phyloP scores from a whole-genome alignment of 2,329 filamentous ascomycete genomes.

The Eutypa lata region DNA sequence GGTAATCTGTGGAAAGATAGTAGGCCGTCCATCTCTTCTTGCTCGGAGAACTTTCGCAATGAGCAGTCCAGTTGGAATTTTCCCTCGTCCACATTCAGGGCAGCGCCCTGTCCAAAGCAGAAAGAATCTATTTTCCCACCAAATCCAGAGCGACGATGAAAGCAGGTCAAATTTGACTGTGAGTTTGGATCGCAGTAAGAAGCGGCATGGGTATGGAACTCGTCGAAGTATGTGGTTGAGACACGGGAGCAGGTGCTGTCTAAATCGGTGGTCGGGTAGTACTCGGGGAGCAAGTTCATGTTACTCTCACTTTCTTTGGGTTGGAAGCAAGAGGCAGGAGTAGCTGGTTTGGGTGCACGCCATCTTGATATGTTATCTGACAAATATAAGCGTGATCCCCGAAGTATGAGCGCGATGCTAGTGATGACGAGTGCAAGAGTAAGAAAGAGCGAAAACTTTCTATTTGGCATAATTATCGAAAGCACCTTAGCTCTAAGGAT shows the following conservation, averaged over 20 bases:
- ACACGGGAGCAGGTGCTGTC: conserved; percentile 5
- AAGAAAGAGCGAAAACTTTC: background rate
- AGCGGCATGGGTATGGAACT: conserved; percentile 4
- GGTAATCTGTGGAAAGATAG: conserved; percentile 4
- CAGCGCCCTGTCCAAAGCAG: conserved; percentile 6
- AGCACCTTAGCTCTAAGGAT: background rate
- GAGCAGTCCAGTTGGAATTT: conserved; percentile 7
- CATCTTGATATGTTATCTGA: background rate
- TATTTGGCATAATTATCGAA: conserved; percentile 3
- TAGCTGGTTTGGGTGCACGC: background rate
- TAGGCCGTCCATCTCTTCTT: conserved; percentile 4
- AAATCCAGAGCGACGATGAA: conserved; percentile 6
- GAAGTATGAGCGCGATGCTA: background rate
- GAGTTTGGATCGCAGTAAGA: conserved; percentile 4
- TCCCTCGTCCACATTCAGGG: background rate
- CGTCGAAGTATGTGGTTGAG: conserved; percentile 4
- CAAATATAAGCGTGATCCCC: background rate
- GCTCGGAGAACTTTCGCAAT: conserved; percentile 5
- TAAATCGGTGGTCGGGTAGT: background rate
- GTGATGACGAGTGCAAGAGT: background rate
- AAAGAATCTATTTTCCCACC: conserved; percentile 7
- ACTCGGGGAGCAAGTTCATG: background rate
- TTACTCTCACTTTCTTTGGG: background rate
- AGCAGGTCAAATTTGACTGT: conserved; percentile 3
- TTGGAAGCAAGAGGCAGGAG: background rate